These are phyloP conservation scores for Prasinococcaceae sp. DNA, from an alignment of 139 green algal genomes.

Conservation along the genomic window DNA sequence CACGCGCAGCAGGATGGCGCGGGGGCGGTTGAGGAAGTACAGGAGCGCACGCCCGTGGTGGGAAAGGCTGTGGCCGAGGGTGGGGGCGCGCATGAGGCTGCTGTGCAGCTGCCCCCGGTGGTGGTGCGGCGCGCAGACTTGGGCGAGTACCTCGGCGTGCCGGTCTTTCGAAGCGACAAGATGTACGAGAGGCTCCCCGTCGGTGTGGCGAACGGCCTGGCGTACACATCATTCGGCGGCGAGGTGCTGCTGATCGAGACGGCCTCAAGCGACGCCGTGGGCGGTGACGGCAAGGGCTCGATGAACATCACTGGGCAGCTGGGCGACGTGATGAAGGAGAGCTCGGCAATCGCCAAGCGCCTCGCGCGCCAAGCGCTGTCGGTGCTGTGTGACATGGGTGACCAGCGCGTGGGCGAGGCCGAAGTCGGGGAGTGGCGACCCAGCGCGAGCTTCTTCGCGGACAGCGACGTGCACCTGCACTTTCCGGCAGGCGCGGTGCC, in stretches of 20 bases:
- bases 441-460: constrained; percentile 37
- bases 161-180: constrained; percentile 70
- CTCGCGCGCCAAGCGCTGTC: constrained; percentile 53
- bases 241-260: constrained; percentile 82
- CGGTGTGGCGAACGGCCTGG: constrained; percentile 90
- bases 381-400: neutral
- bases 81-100: too few relatives aligned
- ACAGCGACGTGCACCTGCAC: constrained; percentile 73
- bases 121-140: constrained; percentile 41
- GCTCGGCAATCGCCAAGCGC: constrained; percentile 76
- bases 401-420: neutral
- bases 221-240: constrained; percentile 91
- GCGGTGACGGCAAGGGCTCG: constrained; percentile 14
- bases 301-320: constrained; percentile 60
- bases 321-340: constrained; percentile 94
- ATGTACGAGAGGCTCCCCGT: constrained; percentile 62
- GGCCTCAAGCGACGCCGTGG: constrained; percentile 18
- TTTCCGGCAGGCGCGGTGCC: constrained; percentile 81
- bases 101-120: constrained; percentile 5
- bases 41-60: neutral
- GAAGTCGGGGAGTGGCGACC: too few relatives aligned
- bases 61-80: constrained; percentile 27
- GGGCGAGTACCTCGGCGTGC: constrained; percentile 73
- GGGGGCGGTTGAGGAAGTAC: neutral
- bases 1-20: constrained; percentile 15